Evolutionary conservation across 2,329 filamentous ascomycete species (phyloP), one percentile per base, ranked within the genome.

Genomic region (Colletotrichum musae): DNA sequence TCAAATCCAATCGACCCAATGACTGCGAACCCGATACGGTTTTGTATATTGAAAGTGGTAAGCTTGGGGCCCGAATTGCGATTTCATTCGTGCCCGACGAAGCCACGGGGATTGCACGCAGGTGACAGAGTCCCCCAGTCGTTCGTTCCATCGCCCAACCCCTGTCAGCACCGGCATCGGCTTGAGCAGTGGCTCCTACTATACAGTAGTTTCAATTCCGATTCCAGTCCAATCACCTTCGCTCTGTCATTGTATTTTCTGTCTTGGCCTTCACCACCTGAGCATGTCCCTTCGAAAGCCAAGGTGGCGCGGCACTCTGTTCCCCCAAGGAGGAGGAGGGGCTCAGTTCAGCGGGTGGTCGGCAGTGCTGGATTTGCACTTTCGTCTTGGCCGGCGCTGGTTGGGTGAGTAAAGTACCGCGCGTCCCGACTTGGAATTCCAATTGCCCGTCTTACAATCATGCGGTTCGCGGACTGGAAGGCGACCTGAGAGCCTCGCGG

Each of bases 81-180:
- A 54, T 62, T 43, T 21, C 59, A 36, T 54, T 62, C 26, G n/a
- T 62, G 59, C 59, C 50, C 59, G 39, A 62, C 39, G 51, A 21
- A 28, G 50, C 24, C 21, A 24, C n/a, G 47, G 10, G n/a, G 45
- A 10, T 36, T 36, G 32, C 32, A 10, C n/a, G 47, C 21, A 18
- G 41, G 41, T 43, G 41, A 43, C 41, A 43, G 15, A 43, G 41
- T 43, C 13, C 41, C 41, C 41, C 41, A 43, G 13, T 15, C 13
- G 41, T 43, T n/a, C 41, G 13, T 43, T 43, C 15, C 15, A 24
- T 24, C 21, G 21, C 13, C 13, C 41, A 15, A 43, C 6, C 15
- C 41, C 41, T 43, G 41, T 43, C 41, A 10, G 10, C 7, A 43
- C 41, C 41, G 16, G 13, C 41, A 43, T 43, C 13, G 16, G 13